These are phyloP conservation scores for Entomortierella chlamydospora DNA, from an alignment of 192 early-diverging fungal species.

Conservation along the genomic window DNA sequence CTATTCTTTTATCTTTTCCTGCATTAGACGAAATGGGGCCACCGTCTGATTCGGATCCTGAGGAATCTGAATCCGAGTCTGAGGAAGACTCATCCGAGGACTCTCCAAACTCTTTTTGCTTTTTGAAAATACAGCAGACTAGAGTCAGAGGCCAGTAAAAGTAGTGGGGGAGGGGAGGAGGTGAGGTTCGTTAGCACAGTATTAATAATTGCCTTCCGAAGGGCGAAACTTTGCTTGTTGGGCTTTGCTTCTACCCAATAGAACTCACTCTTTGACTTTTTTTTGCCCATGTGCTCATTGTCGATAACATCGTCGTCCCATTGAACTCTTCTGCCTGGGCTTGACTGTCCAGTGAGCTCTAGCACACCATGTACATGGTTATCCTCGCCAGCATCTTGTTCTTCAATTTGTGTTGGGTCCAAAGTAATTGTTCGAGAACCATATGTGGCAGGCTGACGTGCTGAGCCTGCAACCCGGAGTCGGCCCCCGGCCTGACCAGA, in stretches of 20 bases:
- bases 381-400: constrained; percentile 22
- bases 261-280: constrained; percentile 73
- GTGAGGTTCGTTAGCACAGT: no score
- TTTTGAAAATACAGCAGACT: constrained; percentile 84
- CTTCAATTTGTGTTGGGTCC: constrained; percentile 35
- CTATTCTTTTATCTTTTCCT: constrained; percentile 5
- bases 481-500: background rate
- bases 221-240: no score
- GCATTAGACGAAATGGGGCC: constrained; percentile 15
- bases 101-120: constrained; percentile 63
- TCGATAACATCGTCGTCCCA: constrained; percentile 77
- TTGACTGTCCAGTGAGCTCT: constrained; percentile 62
- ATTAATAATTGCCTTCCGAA: no score
- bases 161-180: no score
- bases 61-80: constrained; percentile 51
- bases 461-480: constrained; percentile 15
- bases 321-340: constrained; percentile 57
- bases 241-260: background rate
- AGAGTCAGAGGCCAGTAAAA: background rate
- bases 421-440: constrained; percentile 54
- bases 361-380: constrained; percentile 57
- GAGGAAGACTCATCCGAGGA: constrained; percentile 61
- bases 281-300: constrained; percentile 77
- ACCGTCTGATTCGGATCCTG: constrained; percentile 52
- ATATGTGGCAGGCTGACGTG: constrained; percentile 27